Evolutionary conservation across 495 filamentous ascomycete species (phyloP), one percentile per base, ranked within the genome.

Genomic region (Massariosphaeria phaeospora): DNA sequence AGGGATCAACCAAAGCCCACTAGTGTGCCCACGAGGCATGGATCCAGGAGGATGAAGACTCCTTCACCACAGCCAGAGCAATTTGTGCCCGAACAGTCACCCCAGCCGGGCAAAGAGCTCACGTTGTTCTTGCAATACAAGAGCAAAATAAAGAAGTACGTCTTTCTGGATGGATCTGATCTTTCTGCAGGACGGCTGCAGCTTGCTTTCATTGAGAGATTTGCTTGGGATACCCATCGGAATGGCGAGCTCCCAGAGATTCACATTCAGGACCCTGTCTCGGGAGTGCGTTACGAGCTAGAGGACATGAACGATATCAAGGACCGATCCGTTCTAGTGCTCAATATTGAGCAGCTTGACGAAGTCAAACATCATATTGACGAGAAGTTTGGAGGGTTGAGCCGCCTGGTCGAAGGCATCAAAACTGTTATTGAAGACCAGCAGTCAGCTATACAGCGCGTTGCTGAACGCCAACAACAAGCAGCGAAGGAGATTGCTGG

Each of bases 141-240:
- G 62, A 91, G 84, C 55, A 90, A 91, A 64, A 93, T 97, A 54
- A 96, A 96, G 72, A 97, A 97, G 63, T 95, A 91, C 65, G 81
- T 95, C 7, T 79, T 98, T 10, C 72, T 86, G 1, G 91, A 91
- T 62, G 91, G 90, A 3, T 84, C 82, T 9, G 89, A 86, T 38
- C 74, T 98, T 13, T 89, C 90, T 17, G 83, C 95, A 48, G 88
- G 86, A 9, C 79, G 89, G 10, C 71, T 98, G 50, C 93, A 97
- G 65, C 78, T 97, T 27, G 91, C 91, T n/a, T 98, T 98, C 68
- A 98, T 98, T 61, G 94, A 97, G 59, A 97, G 96, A 63, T 98
- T 98, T 63, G 89, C 90, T 6, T 98, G 95, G 89, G 96, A 93
- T 61, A 95, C 90, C 0, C 91, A 95, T 59, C 87, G 84, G 62